phyloP scores from a whole-genome alignment of 2,329 filamentous ascomycete genomes.

The Sarocladiaceae sp. region DNA sequence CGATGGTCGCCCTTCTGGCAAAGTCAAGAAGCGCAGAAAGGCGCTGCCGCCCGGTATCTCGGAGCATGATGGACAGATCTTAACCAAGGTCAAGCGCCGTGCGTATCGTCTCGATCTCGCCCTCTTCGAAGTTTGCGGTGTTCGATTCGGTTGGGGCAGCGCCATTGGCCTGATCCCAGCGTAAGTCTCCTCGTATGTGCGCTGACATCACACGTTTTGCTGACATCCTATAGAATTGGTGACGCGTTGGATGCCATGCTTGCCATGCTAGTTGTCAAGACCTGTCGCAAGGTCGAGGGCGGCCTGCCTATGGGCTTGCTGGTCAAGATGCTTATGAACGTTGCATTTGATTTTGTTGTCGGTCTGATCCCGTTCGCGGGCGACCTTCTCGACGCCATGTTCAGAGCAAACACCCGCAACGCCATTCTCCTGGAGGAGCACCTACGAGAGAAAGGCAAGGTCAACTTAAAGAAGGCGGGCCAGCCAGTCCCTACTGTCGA shows the following conservation, averaged over 20 bases:
- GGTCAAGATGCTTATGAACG: conserved; percentile 73
- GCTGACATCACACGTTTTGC: neutral
- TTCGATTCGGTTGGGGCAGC: conserved; percentile 83
- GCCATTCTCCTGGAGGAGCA: conserved; percentile 62
- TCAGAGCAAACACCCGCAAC: conserved; percentile 73
- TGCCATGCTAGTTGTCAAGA: conserved; percentile 67
- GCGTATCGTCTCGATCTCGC: conserved; percentile 83
- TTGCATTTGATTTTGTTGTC: conserved; percentile 65
- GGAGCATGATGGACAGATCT: conserved; percentile 69
- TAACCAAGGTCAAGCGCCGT: conserved; percentile 78
- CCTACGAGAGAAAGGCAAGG: conserved; percentile 61
- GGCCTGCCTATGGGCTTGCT: conserved; percentile 59
- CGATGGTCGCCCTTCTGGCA: conserved; percentile 49
- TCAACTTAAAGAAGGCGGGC: conserved; percentile 42
- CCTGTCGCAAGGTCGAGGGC: conserved; percentile 68
- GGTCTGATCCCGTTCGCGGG: conserved; percentile 71
- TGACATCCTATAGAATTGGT: conserved; percentile 50
- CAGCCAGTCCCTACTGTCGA: conserved; percentile 40
- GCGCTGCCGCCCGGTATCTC: conserved; percentile 78
- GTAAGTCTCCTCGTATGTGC: conserved; percentile 45
- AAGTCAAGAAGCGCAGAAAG: conserved; percentile 78
- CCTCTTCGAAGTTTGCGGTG: conserved; percentile 73
- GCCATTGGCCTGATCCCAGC: conserved; percentile 78
- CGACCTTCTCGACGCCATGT: conserved; percentile 66
- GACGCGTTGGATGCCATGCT: conserved; percentile 69